These are phyloP conservation scores for Coemansia reversa DNA, from an alignment of 192 early-diverging fungal genomes.

Conservation along the genomic window DNA sequence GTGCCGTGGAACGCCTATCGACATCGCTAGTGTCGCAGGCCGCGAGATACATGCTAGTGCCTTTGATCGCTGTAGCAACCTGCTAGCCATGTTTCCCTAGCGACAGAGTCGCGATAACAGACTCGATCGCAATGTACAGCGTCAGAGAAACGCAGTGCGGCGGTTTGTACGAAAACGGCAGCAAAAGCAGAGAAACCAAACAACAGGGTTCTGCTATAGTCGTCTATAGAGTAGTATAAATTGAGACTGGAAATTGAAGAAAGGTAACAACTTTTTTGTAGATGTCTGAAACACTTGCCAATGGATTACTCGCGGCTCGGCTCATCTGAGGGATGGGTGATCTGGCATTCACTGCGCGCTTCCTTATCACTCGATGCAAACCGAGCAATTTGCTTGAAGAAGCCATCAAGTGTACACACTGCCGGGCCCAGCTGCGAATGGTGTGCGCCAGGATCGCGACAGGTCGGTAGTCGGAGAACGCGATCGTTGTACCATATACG, in stretches of 20 bases:
- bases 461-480: constrained; percentile 38
- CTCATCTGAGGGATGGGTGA: background rate
- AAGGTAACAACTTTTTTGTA: background rate
- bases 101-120: background rate
- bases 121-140: background rate
- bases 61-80: constrained; percentile 4
- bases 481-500: constrained; percentile 54
- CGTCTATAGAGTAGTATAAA: background rate
- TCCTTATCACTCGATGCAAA: constrained; percentile 39
- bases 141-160: background rate
- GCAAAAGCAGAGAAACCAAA: background rate
- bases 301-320: background rate
- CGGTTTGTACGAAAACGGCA: background rate
- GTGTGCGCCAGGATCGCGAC: constrained; percentile 50
- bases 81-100: constrained; percentile 8
- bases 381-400: constrained; percentile 48
- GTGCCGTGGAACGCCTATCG: background rate
- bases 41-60: background rate
- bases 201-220: background rate
- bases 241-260: background rate
- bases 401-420: constrained; percentile 52
- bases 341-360: constrained; percentile 3
- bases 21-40: background rate
- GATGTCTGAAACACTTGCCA: background rate
- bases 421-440: constrained; percentile 35